These are phyloP conservation scores for Tolypocladium pustulatum DNA, from an alignment of 2,329 filamentous ascomycete species.

Conservation along the genomic window DNA sequence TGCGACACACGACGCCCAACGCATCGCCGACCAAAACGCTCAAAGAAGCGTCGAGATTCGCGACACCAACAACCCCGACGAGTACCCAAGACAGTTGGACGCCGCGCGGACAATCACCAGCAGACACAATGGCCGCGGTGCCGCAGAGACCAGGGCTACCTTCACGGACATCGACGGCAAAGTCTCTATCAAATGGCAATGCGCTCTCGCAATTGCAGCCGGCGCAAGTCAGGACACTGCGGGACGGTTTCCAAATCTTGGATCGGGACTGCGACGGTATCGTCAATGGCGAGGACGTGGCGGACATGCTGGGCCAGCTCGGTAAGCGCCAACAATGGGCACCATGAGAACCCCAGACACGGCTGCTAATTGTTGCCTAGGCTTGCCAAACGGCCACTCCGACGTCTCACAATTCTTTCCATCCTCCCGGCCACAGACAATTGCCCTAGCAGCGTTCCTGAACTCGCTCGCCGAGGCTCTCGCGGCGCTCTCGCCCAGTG, in stretches of 20 bases:
- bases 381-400: conserved; percentile 60
- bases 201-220: conserved; percentile 66
- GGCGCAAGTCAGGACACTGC: conserved; percentile 73
- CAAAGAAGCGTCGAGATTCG: conserved; percentile 18
- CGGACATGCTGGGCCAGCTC: conserved; percentile 77
- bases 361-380: conserved; percentile 27
- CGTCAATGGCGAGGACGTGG: conserved; percentile 73
- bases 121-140: conserved; percentile 24
- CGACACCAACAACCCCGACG: conserved; percentile 30
- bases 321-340: conserved; percentile 40
- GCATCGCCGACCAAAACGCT: conserved; percentile 44
- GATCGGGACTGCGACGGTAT: conserved; percentile 80
- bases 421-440: conserved; percentile 55
- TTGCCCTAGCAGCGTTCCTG: conserved; percentile 78
- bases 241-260: conserved; percentile 88
- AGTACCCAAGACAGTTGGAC: conserved; percentile 26
- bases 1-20: conserved; percentile 55
- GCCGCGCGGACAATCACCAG: conserved; percentile 18
- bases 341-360: neutral
- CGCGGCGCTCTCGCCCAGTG: conserved; percentile 61
- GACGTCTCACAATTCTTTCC: conserved; percentile 79
- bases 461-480: conserved; percentile 70
- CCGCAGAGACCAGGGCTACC: conserved; percentile 22
- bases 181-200: conserved; percentile 33
- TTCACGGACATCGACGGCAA: conserved; percentile 17